Evolutionary conservation across 352 stramenopile genomes (phyloP).

Genomic region (Phytophthora palmivora): DNA sequence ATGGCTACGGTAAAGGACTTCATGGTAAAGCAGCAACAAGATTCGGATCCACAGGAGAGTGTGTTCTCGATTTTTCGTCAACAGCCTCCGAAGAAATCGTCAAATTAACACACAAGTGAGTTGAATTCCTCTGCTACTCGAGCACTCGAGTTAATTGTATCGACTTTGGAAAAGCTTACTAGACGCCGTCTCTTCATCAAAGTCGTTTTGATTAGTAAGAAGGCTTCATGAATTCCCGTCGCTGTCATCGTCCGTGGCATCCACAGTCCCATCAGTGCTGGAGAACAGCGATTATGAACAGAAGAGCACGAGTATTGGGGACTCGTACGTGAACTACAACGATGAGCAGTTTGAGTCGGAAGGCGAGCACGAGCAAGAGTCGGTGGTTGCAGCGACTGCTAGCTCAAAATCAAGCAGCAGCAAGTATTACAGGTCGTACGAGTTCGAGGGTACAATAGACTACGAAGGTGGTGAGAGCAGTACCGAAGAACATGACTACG

Average conservation of each 20-base stretch:
- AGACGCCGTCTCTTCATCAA: slow-evolving; percentile 2
- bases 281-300: slow-evolving; percentile 19
- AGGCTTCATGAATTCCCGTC: slow-evolving; percentile 10
- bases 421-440: slow-evolving; percentile 18
- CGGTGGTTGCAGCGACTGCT: background rate
- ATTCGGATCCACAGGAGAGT: slow-evolving; percentile 16
- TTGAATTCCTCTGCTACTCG: background rate
- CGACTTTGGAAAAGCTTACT: background rate
- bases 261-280: slow-evolving; percentile 13
- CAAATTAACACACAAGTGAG: slow-evolving; percentile 5
- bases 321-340: slow-evolving; percentile 4
- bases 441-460: slow-evolving; percentile 22
- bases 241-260: slow-evolving; percentile 12
- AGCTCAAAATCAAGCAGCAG: slow-evolving; percentile 8
- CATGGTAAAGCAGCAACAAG: slow-evolving; percentile 36
- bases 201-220: background rate
- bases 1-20: slow-evolving; percentile 40
- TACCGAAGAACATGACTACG: slow-evolving; percentile 12
- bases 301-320: background rate
- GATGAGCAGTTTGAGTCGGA: slow-evolving; percentile 32
- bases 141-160: background rate
- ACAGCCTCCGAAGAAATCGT: slow-evolving; percentile 26
- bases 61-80: slow-evolving; percentile 40
- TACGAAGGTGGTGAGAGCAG: background rate
- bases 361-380: slow-evolving; percentile 3